These are phyloP conservation scores for Hypoxylon trugodes DNA, from an alignment of 495 filamentous ascomycete genomes.

Conservation along the genomic window DNA sequence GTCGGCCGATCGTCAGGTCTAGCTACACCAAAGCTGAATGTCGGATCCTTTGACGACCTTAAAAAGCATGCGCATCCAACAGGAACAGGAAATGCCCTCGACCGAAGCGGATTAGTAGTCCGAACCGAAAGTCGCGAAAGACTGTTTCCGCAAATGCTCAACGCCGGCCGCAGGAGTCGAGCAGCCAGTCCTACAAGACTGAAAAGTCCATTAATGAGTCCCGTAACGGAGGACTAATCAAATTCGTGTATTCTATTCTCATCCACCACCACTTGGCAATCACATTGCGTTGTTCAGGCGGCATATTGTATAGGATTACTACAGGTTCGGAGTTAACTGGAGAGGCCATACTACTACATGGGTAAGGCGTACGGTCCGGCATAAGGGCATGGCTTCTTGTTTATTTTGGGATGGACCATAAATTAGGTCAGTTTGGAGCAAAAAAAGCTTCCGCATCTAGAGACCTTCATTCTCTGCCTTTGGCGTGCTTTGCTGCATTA, in stretches of 20 bases:
- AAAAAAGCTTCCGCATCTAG: constrained; percentile 25
- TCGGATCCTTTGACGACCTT: constrained; percentile 65
- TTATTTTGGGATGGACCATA: constrained; percentile 6
- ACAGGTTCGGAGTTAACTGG: constrained; percentile 34
- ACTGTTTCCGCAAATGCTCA: constrained; percentile 58
- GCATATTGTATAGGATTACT: constrained; percentile 19
- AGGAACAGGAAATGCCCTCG: constrained; percentile 69
- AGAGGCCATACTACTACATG: constrained; percentile 12
- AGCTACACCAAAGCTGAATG: constrained; percentile 71
- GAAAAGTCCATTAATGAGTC: constrained; percentile 69
- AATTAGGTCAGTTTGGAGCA: constrained; percentile 13
- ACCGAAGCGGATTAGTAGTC: constrained; percentile 76
- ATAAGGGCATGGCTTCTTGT: constrained; percentile 14
- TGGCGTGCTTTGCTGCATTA: constrained; percentile 11
- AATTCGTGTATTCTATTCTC: constrained; percentile 39
- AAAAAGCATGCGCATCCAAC: constrained; percentile 52
- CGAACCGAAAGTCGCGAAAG: constrained; percentile 85
- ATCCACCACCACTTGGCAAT: constrained; percentile 12
- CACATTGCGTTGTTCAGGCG: constrained; percentile 11
- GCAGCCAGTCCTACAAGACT: constrained; percentile 69
- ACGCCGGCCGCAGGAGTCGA: constrained; percentile 64
- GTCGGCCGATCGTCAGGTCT: constrained; percentile 67
- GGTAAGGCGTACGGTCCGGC: constrained; percentile 25
- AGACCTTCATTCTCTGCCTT: constrained; percentile 1
- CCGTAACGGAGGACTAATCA: constrained; percentile 51